Conservation (phyloP, 495 filamentous ascomycete species). For the Aspergillus kassunensis region DNA sequence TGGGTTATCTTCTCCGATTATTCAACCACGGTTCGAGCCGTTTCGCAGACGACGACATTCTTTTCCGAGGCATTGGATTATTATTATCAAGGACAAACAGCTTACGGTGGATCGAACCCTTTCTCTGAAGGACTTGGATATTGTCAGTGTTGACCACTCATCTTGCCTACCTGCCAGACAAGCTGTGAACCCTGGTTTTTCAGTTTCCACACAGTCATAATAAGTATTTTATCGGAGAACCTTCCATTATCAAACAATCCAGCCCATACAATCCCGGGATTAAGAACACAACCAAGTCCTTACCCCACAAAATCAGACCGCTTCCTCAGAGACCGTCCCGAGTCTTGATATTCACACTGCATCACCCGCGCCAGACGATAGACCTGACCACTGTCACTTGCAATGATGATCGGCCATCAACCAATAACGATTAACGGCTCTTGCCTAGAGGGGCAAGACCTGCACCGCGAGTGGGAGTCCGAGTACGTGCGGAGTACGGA, state of each 20-base stretch:
- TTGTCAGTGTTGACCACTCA: too few relatives aligned
- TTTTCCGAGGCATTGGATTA: too few relatives aligned
- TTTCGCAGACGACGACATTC: too few relatives aligned
- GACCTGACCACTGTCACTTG: not conserved
- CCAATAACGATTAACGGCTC: not conserved
- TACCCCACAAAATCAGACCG: constrained; percentile 1
- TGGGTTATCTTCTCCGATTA: too few relatives aligned
- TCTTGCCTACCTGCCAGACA: too few relatives aligned
- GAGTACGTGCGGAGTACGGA: too few relatives aligned
- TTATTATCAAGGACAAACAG: too few relatives aligned
- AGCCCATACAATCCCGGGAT: not conserved
- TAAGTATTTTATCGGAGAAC: not conserved
- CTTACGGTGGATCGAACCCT: too few relatives aligned
- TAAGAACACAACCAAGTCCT: not conserved
- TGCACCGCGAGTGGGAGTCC: not conserved
- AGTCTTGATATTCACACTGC: not conserved
- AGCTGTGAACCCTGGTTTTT: not conserved
- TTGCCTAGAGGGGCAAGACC: not conserved
- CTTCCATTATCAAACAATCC: not conserved
- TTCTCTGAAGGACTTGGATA: too few relatives aligned
- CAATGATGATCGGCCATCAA: not conserved
- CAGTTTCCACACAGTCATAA: not conserved
- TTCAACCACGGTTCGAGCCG: too few relatives aligned
- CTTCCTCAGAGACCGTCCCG: not conserved
- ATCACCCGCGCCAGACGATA: not conserved